Evolutionary conservation across 257 asterid species (phyloP), one percentile per base, ranked within the genome.

Genomic region (Nicotiana tomentosiformis): DNA sequence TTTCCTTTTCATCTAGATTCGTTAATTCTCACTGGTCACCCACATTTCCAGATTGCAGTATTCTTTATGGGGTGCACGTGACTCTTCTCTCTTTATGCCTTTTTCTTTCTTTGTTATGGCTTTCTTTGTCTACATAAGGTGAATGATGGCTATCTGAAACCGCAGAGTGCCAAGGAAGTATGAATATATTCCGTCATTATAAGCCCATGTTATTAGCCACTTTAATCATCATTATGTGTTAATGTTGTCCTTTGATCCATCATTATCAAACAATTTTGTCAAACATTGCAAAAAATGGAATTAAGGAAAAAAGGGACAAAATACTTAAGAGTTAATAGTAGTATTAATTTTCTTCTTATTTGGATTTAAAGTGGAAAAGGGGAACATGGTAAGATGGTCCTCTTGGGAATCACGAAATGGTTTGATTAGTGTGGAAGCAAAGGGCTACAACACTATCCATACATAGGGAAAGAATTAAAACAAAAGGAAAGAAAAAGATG

Each of bases 341-440:
- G 7, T 15, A 32, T 5, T 17, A 17, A 33, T 26, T 78, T 58
- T 35, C 26, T 39, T 20, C 4, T 79, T 86, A 82, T 82, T 35
- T 66, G 85, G 77, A 55, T 84, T 65, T 23, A 67, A 49, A 74
- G 43, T 26, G 26, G 62, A 18, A 76, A 64, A 61, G 43, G 87
- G 87, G 76, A 91, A 91, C 92, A 89, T 14, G 55, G 86, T 56
- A 87, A 84, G 87, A 90, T 90, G 91, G 93, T 39, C 88, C 77
- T 85, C 60, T 84, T 55, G 90, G 88, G 93, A 88, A 88, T 92
- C 86, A 82, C 84, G 85, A 76, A 91, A 87, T 89, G 77, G 83
- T 89, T 90, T 88, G 94, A 88, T 90, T 88, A 68, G 84, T 85
- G 91, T 87, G 91, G 87, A 89, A 90, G 90, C 87, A 90, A 88